Conservation (phyloP, 768 basidiomycete species). For the Leccinum uliginosum region DNA sequence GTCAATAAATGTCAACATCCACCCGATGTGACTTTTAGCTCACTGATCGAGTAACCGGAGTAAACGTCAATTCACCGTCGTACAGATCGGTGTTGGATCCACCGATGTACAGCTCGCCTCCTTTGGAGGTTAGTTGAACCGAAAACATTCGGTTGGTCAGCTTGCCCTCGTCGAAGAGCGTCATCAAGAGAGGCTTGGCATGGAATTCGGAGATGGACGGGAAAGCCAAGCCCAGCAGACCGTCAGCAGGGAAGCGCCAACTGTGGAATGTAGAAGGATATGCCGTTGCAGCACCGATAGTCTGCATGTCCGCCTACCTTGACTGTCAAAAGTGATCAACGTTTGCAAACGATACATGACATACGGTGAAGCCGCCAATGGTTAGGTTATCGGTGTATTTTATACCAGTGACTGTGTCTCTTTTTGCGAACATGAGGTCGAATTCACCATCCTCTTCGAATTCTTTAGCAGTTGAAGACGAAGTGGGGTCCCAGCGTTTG, state of each 20-base stretch:
- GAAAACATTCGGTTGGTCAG: no score
- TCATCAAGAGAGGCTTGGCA: no score
- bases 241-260: constrained; percentile 10
- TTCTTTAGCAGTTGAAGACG: no score
- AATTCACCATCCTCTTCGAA: no score
- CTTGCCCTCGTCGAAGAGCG: no score
- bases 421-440: no score
- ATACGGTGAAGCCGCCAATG: constrained; percentile 8
- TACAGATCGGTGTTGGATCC: no score
- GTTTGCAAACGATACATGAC: not conserved
- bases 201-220: constrained; percentile 7
- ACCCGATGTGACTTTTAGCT: not conserved
- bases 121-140: no score
- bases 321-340: not conserved
- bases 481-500: no score
- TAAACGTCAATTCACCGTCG: no score
- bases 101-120: no score
- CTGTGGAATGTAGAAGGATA: constrained; percentile 1
- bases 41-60: not conserved
- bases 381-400: constrained; percentile 4
- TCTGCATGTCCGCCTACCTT: constrained; percentile 8
- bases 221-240: constrained; percentile 40
- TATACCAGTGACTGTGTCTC: no score
- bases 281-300: constrained; percentile 7
- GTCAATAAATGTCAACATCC: constrained; percentile 13